Percentiles rank a stretch among this genome's conserved stretches.
Conservation (phyloP, 768 basidiomycete species). For the Rhodotorula kratochvilovae region DNA sequence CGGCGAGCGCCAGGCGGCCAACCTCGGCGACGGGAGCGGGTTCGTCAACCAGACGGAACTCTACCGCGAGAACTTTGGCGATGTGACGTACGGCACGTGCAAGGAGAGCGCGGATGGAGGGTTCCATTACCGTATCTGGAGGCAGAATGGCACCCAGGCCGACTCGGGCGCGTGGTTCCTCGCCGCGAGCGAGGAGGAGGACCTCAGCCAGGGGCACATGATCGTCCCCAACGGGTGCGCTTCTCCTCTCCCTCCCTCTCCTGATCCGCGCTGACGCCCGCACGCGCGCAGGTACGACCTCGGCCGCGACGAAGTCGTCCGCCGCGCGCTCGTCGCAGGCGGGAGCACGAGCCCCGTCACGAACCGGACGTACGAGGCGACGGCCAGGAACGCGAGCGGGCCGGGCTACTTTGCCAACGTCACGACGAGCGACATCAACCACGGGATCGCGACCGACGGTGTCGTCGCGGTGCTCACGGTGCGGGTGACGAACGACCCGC, state of each 20-base stretch:
- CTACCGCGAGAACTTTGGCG: constrained; percentile 79
- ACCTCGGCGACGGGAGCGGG: constrained; percentile 80
- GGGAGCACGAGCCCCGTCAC: constrained; percentile 53
- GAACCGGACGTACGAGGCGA: constrained; percentile 46
- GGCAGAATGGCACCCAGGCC: constrained; percentile 70
- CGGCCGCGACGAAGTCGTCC: constrained; percentile 79
- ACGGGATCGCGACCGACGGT: constrained; percentile 64
- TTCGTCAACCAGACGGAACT: constrained; percentile 73
- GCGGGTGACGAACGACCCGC: constrained; percentile 55
- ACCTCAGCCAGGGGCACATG: constrained; percentile 52
- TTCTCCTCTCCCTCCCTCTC: not conserved
- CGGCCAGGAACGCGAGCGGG: not conserved
- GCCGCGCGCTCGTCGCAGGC: constrained; percentile 69
- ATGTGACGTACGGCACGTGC: constrained; percentile 76
- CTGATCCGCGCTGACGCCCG: not conserved
- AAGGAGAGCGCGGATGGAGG: constrained; percentile 79
- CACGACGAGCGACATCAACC: constrained; percentile 45
- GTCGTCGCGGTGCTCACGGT: constrained; percentile 74
- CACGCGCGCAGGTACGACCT: constrained; percentile 60
- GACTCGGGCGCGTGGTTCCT: constrained; percentile 81
- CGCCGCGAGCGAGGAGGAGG: constrained; percentile 65
- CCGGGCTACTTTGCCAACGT: constrained; percentile 21
- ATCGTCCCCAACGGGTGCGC: constrained; percentile 66
- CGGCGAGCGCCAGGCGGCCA: constrained; percentile 63
- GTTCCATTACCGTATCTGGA: constrained; percentile 80